Base-by-base conservation (phyloP, 257 asterid species). In the Solanum sejunctum region DNA sequence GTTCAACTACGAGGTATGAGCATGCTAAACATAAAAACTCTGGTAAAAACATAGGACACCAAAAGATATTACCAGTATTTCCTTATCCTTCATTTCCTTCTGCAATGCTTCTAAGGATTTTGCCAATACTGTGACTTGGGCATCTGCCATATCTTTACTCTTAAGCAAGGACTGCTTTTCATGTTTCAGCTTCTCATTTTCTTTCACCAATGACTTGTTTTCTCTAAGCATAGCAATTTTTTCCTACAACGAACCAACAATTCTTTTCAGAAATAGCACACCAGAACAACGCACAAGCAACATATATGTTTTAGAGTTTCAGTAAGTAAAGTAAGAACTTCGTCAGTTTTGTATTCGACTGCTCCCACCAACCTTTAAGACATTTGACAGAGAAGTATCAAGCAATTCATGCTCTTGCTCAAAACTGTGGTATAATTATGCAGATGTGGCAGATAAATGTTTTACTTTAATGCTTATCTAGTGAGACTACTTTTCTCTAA, bases 51-150 rank as follows among this genome's bases (percentile, higher is more conserved):
- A 52, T 69, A 82, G 15, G n/a, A 60, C 43, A 81, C 36, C 39
- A 86, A 41, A 66, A 82, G 81, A 61, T 86, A 63, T 67, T 89
- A 97, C 99, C 93, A 80, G 84, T 82, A 78, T 89, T 57, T 93
- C 98, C 89, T 92, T 97, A 80, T 95, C 98, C 93, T 97, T 95
- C 80, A 92, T 89, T 86, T 95, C 98, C 87, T 94, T 97, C 93
- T 95, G 98, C 66, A 94, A 92, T 78, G 91, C 86, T 89, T 95
- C 99, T 86, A 93, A 82, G 41, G 99, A 96, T 86, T 91, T 95
- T 87, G 94, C 89, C 91, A 95, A 84, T 78, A 91, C 89, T 72
- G 57, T 77, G 87, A 89, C 94, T 88, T 93, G 97, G 83, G 91
- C 87, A 75, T 93, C 98, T 84, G 93, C 87, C 84, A 84, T 85